phyloP scores from a whole-genome alignment of 2,329 filamentous ascomycete species.

The Neopestalotiopsis clavispora region DNA sequence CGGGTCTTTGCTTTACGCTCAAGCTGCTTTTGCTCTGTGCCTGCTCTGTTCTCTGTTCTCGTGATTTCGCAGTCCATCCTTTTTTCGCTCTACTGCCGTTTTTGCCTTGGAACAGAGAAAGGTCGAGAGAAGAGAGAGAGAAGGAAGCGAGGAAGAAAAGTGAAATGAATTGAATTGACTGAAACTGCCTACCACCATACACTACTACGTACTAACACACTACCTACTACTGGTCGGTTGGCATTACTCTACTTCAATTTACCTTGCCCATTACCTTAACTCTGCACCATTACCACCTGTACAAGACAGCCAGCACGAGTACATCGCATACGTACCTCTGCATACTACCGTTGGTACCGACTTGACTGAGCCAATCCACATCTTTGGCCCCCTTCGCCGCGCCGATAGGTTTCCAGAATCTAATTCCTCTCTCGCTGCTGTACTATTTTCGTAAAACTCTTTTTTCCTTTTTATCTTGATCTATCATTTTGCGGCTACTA shows the following conservation, averaged over 20 bases:
- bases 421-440: background rate
- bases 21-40: background rate
- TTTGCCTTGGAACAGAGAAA: background rate
- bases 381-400: background rate
- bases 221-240: background rate
- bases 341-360: background rate
- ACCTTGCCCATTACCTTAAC: background rate
- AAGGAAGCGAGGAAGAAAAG: background rate
- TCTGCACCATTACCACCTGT: background rate
- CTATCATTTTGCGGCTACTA: background rate
- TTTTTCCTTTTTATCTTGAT: background rate
- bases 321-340: background rate
- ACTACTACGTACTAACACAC: background rate
- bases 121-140: no score
- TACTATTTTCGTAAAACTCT: constrained; percentile 14
- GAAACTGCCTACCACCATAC: background rate
- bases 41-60: background rate
- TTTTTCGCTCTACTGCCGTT: background rate
- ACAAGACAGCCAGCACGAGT: background rate
- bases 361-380: background rate
- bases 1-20: background rate
- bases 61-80: background rate
- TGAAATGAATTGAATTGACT: background rate
- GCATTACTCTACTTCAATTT: no score
- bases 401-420: constrained; percentile 1